A percentile compares a stretch with the other conserved stretches of the same genome.
phyloP scores from a whole-genome alignment of 192 early-diverging fungal genomes.

The Coemansia aciculifera region DNA sequence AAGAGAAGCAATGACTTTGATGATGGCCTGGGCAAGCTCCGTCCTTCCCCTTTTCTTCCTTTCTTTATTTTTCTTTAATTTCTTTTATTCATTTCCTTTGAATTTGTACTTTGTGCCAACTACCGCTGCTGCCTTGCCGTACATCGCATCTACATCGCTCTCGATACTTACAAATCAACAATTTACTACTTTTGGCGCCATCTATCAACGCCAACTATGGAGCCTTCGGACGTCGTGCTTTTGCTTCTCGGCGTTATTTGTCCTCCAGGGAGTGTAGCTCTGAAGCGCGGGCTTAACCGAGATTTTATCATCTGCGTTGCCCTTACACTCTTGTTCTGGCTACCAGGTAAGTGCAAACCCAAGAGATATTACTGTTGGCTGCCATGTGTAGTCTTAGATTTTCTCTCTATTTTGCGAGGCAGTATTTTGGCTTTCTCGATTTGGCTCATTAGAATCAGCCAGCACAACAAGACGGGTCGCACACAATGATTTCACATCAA shows the following conservation, averaged over 20 bases:
- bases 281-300: slow-evolving; percentile 63
- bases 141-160: neutral
- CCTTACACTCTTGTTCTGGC: slow-evolving; percentile 67
- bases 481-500: slow-evolving; percentile 1
- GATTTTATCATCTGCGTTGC: slow-evolving; percentile 70
- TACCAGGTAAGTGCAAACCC: slow-evolving; percentile 59
- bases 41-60: neutral
- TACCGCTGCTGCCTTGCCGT: neutral
- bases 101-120: neutral
- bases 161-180: neutral
- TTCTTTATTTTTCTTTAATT: slow-evolving; percentile 4
- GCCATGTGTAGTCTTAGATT: neutral
- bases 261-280: slow-evolving; percentile 64
- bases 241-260: slow-evolving; percentile 51
- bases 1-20: neutral
- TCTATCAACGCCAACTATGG: slow-evolving; percentile 16
- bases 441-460: neutral
- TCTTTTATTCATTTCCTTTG: slow-evolving; percentile 11
- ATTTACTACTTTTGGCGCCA: neutral
- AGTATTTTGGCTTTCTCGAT: slow-evolving; percentile 6
- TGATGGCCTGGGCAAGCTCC: neutral
- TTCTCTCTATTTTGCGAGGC: neutral
- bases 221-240: slow-evolving; percentile 52
- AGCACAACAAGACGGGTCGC: neutral
- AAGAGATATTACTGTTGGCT: neutral